Evolutionary conservation across 2,329 filamentous ascomycete genomes (phyloP), one percentile per base, ranked within the genome.

Genomic region (Colletotrichum gigasporum): DNA sequence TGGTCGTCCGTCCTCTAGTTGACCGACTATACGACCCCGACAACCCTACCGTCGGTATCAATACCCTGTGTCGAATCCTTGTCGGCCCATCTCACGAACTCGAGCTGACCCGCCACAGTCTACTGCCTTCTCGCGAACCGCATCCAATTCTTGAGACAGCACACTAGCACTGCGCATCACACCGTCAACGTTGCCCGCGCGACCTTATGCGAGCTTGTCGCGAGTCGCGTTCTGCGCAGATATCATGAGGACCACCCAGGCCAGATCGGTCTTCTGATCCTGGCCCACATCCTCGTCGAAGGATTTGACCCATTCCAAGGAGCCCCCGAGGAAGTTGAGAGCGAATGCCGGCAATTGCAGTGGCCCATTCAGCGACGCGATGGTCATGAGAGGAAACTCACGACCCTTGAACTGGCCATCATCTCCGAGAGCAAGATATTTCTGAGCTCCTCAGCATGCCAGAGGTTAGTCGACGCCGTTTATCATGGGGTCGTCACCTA

Each of bases 261-360:
- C 9, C 83, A 85, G 0, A 77, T 84, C 41, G 90, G 90, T 1
- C 81, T 92, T 2, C 77, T 92, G 0, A 78, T 89, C 2, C 80
- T 92, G 3, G 86, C 90, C 5, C 89, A 91, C 65, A 87, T 92
- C 18, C 82, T 92, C 0, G 89, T 92, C 1, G 87, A 89, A 3
- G 88, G 89, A 0, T 92, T 92, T 65, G 89, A 91, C 68, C 90
- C 90, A 1, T 92, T 92, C 67, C 88, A 92, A 69, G 88, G 88
- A 47, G 89, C 89, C 0, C 90, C 90, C 0, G 74, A 80, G 1
- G 83, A 89, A 26, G 82, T 91, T n/a, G 78, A 83, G 34, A 63
- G 59, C 32, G 59, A 58, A 10, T 57, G 58, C 3, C 53, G 63
- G 3, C 63, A 59, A 24, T 69, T 74, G 3, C 78, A 80, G 54